A percentile compares a stretch with the other conserved stretches of the same genome.
These are phyloP conservation scores for Picea mariana DNA, from an alignment of 83 land plant species.

Conservation along the genomic window DNA sequence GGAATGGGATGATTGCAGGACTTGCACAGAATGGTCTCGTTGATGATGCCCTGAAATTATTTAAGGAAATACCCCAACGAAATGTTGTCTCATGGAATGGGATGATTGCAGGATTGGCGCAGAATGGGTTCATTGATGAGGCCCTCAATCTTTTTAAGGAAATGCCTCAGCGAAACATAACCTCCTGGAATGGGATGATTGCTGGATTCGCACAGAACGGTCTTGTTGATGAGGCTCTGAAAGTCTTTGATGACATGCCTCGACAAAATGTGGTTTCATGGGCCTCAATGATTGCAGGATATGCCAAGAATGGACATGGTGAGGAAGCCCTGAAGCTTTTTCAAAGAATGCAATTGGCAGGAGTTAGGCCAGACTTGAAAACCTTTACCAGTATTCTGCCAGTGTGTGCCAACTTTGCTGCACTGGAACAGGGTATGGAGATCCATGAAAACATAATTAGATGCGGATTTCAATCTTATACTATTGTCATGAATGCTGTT, in stretches of 20 bases:
- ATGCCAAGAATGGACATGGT: not conserved
- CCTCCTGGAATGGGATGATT: not conserved
- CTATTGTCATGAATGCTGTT: not conserved
- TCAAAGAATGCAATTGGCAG: not conserved
- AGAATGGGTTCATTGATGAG: not conserved
- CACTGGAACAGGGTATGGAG: not conserved
- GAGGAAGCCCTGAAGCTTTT: not conserved
- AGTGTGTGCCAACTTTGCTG: not conserved
- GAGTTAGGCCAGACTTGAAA: not conserved
- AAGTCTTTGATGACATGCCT: slow-evolving; percentile 1
- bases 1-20: slow-evolving; percentile 5
- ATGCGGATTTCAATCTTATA: not conserved
- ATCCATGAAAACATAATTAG: not conserved
- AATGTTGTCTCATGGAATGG: slow-evolving; percentile 15
- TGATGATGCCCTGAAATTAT: not conserved
- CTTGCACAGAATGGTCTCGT: not conserved
- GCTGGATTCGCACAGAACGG: not conserved
- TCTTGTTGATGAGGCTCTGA: not conserved
- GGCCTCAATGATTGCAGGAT: not conserved
- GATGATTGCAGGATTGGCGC: not conserved
- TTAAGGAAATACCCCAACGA: not conserved
- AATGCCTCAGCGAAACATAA: not conserved
- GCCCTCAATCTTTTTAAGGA: slow-evolving; percentile 12
- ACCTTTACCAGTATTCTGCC: not conserved
- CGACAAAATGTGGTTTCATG: not conserved